Conservation (phyloP, 495 filamentous ascomycete genomes). For the Cairneyella variabilis region DNA sequence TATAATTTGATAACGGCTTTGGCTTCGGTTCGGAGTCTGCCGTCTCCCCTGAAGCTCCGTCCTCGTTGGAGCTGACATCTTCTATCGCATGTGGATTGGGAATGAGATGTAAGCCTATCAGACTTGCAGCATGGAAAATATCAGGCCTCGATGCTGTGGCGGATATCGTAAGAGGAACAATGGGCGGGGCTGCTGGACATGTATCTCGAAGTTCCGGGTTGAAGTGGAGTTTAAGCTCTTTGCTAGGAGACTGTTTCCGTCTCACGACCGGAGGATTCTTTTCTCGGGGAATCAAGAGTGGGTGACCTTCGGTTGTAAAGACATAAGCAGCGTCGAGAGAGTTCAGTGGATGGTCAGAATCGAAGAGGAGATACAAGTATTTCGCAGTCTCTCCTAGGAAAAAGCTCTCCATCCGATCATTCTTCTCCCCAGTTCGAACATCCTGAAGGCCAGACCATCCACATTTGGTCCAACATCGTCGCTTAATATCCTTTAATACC, state of each 20-base stretch:
- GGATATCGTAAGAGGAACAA: constrained; percentile 65
- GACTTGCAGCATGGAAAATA: constrained; percentile 83
- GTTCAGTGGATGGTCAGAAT: constrained; percentile 82
- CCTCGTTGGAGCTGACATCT: not conserved
- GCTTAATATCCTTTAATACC: constrained; percentile 81
- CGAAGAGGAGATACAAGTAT: constrained; percentile 89
- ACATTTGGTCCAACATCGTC: constrained; percentile 88
- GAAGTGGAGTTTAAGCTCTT: not conserved
- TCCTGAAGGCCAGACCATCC: constrained; percentile 96
- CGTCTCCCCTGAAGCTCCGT: constrained; percentile 15
- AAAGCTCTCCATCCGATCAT: constrained; percentile 98
- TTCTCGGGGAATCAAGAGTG: constrained; percentile 74
- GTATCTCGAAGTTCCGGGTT: constrained; percentile 25
- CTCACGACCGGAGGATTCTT: not conserved
- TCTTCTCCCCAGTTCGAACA: constrained; percentile 82
- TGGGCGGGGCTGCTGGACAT: constrained; percentile 58
- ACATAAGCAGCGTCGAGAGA: constrained; percentile 81
- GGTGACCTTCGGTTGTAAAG: constrained; percentile 95
- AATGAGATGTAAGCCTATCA: constrained; percentile 77
- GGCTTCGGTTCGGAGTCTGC: not conserved
- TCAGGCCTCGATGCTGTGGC: constrained; percentile 79
- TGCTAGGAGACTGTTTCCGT: not conserved
- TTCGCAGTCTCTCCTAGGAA: constrained; percentile 95
- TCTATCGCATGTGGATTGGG: constrained; percentile 46
- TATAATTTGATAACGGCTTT: constrained; percentile 60